Percentiles rank a stretch among this genome's conserved stretches.
phyloP scores from a whole-genome alignment of 2,329 filamentous ascomycete species.

The Chaetomiaceae sp. region DNA sequence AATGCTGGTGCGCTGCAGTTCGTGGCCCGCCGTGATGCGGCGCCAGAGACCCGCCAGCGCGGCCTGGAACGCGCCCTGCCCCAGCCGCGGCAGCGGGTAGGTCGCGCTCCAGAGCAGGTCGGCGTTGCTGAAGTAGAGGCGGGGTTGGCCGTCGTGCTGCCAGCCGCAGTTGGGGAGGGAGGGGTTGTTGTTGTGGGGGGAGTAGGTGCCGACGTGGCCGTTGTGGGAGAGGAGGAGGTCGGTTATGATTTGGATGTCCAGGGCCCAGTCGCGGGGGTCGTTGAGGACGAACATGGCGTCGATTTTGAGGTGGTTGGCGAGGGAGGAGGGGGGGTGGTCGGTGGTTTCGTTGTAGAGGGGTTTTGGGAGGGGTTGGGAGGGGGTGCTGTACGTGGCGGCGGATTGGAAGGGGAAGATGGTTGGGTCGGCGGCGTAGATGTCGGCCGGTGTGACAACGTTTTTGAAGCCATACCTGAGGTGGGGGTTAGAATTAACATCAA shows the following conservation, averaged over 20 bases:
- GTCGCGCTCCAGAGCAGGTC: slow-evolving; percentile 86
- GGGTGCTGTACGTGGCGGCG: slow-evolving; percentile 56
- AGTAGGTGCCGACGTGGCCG: slow-evolving; percentile 80
- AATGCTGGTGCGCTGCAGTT: slow-evolving; percentile 61
- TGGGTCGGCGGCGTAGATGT: slow-evolving; percentile 71
- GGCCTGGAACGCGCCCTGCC: slow-evolving; percentile 85
- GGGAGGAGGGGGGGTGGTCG: slow-evolving; percentile 28
- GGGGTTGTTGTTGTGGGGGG: slow-evolving; percentile 61
- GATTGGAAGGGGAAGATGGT: slow-evolving; percentile 79
- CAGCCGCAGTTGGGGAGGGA: slow-evolving; percentile 69
- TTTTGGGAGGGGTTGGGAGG: slow-evolving; percentile 53
- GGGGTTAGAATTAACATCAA: too few relatives aligned
- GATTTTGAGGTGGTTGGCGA: slow-evolving; percentile 59
- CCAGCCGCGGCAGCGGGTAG: slow-evolving; percentile 80
- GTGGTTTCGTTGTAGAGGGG: slow-evolving; percentile 39
- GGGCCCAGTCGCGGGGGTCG: slow-evolving; percentile 91
- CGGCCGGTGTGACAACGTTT: slow-evolving; percentile 77
- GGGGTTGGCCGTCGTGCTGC: slow-evolving; percentile 75
- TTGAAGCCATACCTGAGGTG: slow-evolving; percentile 55
- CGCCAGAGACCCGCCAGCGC: slow-evolving; percentile 77
- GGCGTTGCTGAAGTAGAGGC: slow-evolving; percentile 81
- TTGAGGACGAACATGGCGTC: slow-evolving; percentile 93
- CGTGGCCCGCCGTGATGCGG: slow-evolving; percentile 59
- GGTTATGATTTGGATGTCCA: slow-evolving; percentile 78
- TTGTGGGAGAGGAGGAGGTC: slow-evolving; percentile 74